Base-by-base conservation (phyloP, 495 filamentous ascomycete genomes). In the Aspergillus ostianus region DNA sequence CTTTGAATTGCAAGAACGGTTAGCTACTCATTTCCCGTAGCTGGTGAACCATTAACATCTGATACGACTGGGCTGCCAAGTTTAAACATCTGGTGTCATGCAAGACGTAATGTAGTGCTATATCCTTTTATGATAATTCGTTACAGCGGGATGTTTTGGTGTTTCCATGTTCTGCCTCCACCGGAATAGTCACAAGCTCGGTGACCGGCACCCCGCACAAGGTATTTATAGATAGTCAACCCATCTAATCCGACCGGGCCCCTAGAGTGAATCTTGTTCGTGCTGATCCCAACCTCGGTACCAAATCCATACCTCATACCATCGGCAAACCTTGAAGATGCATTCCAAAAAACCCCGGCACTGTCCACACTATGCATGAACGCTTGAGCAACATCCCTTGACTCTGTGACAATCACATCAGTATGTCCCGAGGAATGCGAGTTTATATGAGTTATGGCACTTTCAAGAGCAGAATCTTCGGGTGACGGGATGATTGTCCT, bases 241-340 rank as follows among this genome's bases (percentile, higher is more conserved):
- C 94, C 94, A 69, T 98, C 93, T 48, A 98, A 74, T 17, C 94
- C 94, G 13, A 98, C 94, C 0, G 94, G 94, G 1, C 94, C 94
- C 44, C 94, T 81, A 8, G 91, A 89, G 67, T 98, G 94, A 55
- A 98, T 96, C 76, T 98, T 98, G 75, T 98, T 98, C 48, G 94
- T 98, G 74, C 90, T 95, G 70, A 98, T 97, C 45, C 94, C 94
- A 2, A 98, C 94, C 73, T 99, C 94, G 0, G 94, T 97, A 32
- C 94, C 94, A 76, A 99, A 98, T 3, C 94, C 94, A 72, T 91
- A 99, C 29, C 94, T 82, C 87, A 95, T 96, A 3, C 94, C 94
- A 68, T 99, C 94, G 4, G 93, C 92, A 73, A 99, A 94, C 20
- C 94, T 82, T 12, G 91, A 94, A 18, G 91, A 95, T 18, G 92